Base-by-base conservation (phyloP, 805 yeast species). In the Candida ascalaphidarum region DNA sequence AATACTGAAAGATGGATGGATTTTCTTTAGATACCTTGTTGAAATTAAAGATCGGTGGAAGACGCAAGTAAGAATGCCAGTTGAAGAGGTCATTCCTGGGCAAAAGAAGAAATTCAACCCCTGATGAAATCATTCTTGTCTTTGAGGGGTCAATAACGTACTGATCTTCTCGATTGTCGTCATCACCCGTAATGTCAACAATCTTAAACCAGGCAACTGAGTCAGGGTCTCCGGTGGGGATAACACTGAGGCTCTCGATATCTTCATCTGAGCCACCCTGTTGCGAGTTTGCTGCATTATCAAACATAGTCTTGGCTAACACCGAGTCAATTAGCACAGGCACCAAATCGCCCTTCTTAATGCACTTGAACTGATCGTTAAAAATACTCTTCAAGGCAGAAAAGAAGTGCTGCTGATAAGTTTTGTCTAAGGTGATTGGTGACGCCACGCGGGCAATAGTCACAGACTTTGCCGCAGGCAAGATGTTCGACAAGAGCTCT, bases 181-280 rank as follows among this genome's bases (percentile, higher is more conserved):
- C 28, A 3, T 51, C 60, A 3, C 66, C 67, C 4, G 57, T 44
- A 4, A 77, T 58, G 5, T 70, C 78, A 2, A 71, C 62, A 2
- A 89, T 70, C 39, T 71, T 72, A 52, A 86, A 89, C 96, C 96
- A 89, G 0, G 86, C 94, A 12, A 88, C 68, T 0, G 73, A 61
- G 46, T 86, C 84, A 1, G 82, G 75, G 14, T 63, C 64, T 0
- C 83, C 84, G 3, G 58, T 52, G 0, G 86, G 85, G 2, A 72
- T 53, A 4, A 64, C 55, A 2, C 50, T 50, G 1, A 60, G 8
- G 13, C 26, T 37, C n/a, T n/a, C n/a, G n/a, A n/a, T n/a, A 15
- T 29, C 27, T 6, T 17, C 27, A 7, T 26, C 27, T 1, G 31
- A 33, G 6, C 39, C 45, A 7, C 39, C 48, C 3, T 21, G 29